Conservation (phyloP, 2,329 filamentous ascomycete species). For the Polytolypa hystricis region DNA sequence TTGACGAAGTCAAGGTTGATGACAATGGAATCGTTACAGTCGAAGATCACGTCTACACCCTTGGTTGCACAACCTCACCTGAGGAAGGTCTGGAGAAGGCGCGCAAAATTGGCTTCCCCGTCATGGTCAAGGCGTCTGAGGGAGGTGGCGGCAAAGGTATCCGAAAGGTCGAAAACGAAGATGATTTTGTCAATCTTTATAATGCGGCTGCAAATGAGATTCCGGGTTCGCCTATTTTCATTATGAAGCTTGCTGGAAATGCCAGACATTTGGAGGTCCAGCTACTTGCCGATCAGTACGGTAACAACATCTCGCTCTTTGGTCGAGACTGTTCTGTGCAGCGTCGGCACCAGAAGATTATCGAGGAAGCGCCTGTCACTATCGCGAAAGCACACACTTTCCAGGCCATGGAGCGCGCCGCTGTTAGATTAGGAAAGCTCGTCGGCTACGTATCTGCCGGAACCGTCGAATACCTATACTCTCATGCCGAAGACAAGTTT, state of each 20-base stretch:
- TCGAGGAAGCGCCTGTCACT: constrained; percentile 95
- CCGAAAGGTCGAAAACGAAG: constrained; percentile 78
- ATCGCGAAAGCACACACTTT: constrained; percentile 85
- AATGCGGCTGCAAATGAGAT: constrained; percentile 96
- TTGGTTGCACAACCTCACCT: constrained; percentile 82
- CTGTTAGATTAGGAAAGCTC: constrained; percentile 82
- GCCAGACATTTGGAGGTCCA: constrained; percentile 96
- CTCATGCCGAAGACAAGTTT: constrained; percentile 94
- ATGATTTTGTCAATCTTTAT: constrained; percentile 77
- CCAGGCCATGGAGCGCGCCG: constrained; percentile 91
- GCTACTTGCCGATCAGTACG: constrained; percentile 94
- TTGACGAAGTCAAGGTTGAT: constrained; percentile 70
- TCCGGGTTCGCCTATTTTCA: constrained; percentile 97
- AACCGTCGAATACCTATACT: constrained; percentile 98
- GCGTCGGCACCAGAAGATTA: constrained; percentile 98
- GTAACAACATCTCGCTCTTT: constrained; percentile 98
- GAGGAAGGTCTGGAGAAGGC: constrained; percentile 83
- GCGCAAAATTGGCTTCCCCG: constrained; percentile 85
- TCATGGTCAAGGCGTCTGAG: constrained; percentile 99
- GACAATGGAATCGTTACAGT: constrained; percentile 84
- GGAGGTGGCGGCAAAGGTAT: constrained; percentile 99
- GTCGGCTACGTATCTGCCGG: constrained; percentile 98
- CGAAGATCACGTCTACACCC: constrained; percentile 68
- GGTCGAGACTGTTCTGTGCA: constrained; percentile 98
- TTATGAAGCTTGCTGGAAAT: constrained; percentile 98